Conservation (phyloP, 371 early-diverging fungal species). For the Globomyces sp. region DNA sequence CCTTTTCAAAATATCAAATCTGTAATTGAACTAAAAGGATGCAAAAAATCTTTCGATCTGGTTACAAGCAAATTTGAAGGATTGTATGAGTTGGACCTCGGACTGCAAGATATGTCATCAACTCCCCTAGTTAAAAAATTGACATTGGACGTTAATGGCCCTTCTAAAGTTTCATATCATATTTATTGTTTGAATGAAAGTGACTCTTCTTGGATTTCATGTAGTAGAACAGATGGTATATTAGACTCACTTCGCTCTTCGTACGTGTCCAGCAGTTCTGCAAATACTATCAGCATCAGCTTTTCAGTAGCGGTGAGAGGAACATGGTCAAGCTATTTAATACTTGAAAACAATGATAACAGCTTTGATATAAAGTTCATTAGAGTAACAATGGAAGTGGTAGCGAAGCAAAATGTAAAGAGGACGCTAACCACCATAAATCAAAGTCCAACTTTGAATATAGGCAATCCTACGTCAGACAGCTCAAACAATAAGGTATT, state of each 20-base stretch:
- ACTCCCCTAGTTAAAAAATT: conserved; percentile 54
- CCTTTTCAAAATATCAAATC: background rate
- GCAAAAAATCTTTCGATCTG: conserved; percentile 15
- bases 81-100: conserved; percentile 68
- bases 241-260: conserved; percentile 44
- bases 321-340: conserved; percentile 61
- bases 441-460: conserved; percentile 21
- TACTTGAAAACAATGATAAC: conserved; percentile 67
- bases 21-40: conserved; percentile 24
- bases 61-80: conserved; percentile 44
- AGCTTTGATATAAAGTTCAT: conserved; percentile 64
- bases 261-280: background rate
- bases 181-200: conserved; percentile 50
- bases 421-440: conserved; percentile 17
- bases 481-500: conserved; percentile 52
- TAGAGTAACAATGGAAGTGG: conserved; percentile 65
- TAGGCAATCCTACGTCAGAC: background rate
- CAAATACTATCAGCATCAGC: conserved; percentile 1
- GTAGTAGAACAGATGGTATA: conserved; percentile 62
- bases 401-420: conserved; percentile 64
- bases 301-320: conserved; percentile 42
- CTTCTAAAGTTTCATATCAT: conserved; percentile 56
- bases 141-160: conserved; percentile 50
- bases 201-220: conserved; percentile 60
- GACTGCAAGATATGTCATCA: conserved; percentile 65